phyloP scores from a whole-genome alignment of 2,329 filamentous ascomycete species.

The Trichophyton schoenleinii region DNA sequence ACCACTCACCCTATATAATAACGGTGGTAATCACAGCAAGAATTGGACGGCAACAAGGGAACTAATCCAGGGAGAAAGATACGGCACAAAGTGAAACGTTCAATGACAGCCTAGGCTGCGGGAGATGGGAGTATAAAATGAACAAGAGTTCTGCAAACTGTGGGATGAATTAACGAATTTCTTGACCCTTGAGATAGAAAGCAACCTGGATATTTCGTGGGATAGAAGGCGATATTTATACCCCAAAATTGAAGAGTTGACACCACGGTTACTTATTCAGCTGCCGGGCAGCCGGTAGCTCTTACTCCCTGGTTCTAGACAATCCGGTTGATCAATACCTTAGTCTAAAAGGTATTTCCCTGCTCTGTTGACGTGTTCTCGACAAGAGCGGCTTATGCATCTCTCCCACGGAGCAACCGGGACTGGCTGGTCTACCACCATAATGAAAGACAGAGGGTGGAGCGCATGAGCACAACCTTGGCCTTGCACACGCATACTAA shows the following conservation, averaged over 20 bases:
- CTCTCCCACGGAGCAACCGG: background rate
- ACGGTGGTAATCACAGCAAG: background rate
- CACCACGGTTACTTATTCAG: background rate
- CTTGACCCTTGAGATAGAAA: background rate
- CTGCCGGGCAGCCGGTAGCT: background rate
- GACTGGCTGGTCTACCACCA: background rate
- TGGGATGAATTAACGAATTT: background rate
- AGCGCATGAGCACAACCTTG: background rate
- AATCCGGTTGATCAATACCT: background rate
- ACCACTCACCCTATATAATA: conserved; percentile 3
- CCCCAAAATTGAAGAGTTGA: background rate
- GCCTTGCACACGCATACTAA: background rate
- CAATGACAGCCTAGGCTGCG: background rate
- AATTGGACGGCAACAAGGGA: background rate
- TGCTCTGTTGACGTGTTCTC: background rate
- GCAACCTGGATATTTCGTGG: background rate
- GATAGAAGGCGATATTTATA: background rate
- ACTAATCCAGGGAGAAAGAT: background rate
- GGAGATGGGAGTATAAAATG: background rate
- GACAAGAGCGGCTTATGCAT: background rate
- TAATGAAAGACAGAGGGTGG: background rate
- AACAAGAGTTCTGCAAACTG: background rate
- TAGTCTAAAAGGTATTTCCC: background rate
- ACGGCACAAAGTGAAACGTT: background rate
- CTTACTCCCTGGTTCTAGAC: background rate